These are phyloP conservation scores for Verticillium zaregamsianum DNA, from an alignment of 2,329 filamentous ascomycete species.

Conservation along the genomic window DNA sequence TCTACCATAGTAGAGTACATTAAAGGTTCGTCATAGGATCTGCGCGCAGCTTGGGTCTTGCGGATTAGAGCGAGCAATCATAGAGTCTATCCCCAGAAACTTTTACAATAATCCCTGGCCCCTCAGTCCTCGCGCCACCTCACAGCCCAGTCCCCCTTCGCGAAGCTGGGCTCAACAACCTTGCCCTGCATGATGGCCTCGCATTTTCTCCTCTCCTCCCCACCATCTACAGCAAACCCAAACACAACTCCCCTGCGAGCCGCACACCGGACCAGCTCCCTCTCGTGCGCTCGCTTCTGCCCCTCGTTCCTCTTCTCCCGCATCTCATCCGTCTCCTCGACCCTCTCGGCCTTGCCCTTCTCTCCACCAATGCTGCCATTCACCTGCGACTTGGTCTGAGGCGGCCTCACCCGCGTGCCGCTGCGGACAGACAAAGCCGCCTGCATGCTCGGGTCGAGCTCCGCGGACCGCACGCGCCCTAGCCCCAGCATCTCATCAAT, in stretches of 20 bases:
- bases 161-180: slow-evolving; percentile 56
- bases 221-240: slow-evolving; percentile 32
- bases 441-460: slow-evolving; percentile 29
- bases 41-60: no score
- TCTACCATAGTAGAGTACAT: no score
- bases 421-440: slow-evolving; percentile 35
- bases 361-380: slow-evolving; percentile 54
- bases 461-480: slow-evolving; percentile 20
- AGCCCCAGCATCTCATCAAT: slow-evolving; percentile 6
- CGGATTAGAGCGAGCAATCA: no score
- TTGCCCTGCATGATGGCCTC: slow-evolving; percentile 56
- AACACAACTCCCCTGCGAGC: slow-evolving; percentile 58
- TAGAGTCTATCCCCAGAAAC: no score
- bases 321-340: slow-evolving; percentile 47
- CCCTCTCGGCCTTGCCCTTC: slow-evolving; percentile 48
- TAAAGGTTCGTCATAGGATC: no score
- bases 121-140: slow-evolving; percentile 45
- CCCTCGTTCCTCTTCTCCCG: slow-evolving; percentile 43
- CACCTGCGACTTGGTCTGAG: slow-evolving; percentile 40
- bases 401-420: slow-evolving; percentile 28
- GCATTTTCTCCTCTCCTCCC: slow-evolving; percentile 37
- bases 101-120: no score
- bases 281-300: slow-evolving; percentile 36
- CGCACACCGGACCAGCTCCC: slow-evolving; percentile 58
- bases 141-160: slow-evolving; percentile 57